These are phyloP conservation scores for Erigeron canadensis DNA, from an alignment of 129 eudicot genomes.

Conservation along the genomic window DNA sequence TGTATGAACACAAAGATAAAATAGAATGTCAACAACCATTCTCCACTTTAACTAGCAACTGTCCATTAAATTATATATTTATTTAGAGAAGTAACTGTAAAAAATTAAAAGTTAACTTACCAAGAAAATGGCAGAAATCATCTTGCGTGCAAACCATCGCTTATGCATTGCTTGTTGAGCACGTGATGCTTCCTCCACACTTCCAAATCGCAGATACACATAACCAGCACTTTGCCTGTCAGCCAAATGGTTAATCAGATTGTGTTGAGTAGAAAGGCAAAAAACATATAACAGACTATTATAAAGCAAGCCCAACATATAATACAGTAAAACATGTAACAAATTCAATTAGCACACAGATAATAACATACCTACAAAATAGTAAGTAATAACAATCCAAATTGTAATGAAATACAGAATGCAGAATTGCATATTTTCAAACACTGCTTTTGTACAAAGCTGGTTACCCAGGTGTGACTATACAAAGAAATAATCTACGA, in stretches of 20 bases:
- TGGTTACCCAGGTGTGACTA: not conserved
- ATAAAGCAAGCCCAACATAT: not conserved
- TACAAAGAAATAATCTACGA: not conserved
- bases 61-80: too few species aligned
- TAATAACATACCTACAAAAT: not conserved
- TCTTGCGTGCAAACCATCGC: conserved; percentile 94
- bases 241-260: not conserved
- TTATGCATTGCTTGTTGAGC: conserved; percentile 95
- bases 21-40: not conserved
- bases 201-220: conserved; percentile 82
- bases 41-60: not conserved
- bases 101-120: conserved; percentile 30
- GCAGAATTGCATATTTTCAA: not conserved
- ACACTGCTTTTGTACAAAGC: not conserved
- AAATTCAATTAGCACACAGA: not conserved
- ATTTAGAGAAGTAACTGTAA: not conserved
- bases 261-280: not conserved
- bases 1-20: not conserved
- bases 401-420: not conserved
- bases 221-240: conserved; percentile 87
- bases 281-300: not conserved
- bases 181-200: conserved; percentile 71
- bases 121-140: conserved; percentile 90
- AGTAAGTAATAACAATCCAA: not conserved
- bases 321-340: not conserved